phyloP scores from a whole-genome alignment of 179 eudicot species.

The Spergularia azorica region DNA sequence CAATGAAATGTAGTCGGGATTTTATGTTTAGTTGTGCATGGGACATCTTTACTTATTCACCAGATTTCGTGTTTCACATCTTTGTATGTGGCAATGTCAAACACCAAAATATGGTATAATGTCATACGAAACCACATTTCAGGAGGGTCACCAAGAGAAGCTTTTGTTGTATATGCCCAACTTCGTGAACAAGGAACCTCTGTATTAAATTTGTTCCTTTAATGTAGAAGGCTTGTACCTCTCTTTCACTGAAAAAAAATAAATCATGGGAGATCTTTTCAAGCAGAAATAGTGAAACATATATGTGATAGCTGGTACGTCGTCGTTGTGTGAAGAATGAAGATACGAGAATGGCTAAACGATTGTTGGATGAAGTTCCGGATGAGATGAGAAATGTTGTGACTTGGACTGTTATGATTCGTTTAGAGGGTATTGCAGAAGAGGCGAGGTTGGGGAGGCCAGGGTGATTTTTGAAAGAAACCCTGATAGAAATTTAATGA shows the following conservation, averaged over 20 bases:
- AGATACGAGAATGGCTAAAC: conserved; percentile 30
- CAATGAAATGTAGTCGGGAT: too few relatives aligned
- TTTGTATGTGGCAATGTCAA: conserved; percentile 9
- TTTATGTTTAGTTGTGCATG: too few relatives aligned
- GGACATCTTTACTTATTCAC: too few relatives aligned
- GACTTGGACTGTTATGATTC: conserved; percentile 46
- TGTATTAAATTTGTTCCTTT: conserved; percentile 29
- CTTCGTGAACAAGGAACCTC: conserved; percentile 25
- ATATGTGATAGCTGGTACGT: conserved; percentile 41
- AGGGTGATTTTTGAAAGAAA: conserved; percentile 17
- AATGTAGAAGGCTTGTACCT: conserved; percentile 42
- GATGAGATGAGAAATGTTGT: conserved; percentile 39
- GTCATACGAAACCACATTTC: conserved; percentile 30
- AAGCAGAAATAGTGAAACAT: conserved; percentile 34
- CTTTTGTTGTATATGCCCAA: conserved; percentile 28
- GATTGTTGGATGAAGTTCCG: conserved; percentile 41
- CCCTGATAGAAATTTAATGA: conserved; percentile 23
- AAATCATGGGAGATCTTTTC: conserved; percentile 38
- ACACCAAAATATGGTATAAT: conserved; percentile 24
- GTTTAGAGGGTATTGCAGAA: conserved; percentile 32
- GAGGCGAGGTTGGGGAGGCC: conserved; percentile 30
- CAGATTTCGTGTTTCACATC: too few relatives aligned
- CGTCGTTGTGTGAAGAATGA: conserved; percentile 34
- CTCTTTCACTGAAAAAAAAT: conserved; percentile 10
- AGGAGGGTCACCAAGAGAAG: conserved; percentile 34